phyloP scores from a whole-genome alignment of 2,329 filamentous ascomycete genomes.

The Periconia sp. region DNA sequence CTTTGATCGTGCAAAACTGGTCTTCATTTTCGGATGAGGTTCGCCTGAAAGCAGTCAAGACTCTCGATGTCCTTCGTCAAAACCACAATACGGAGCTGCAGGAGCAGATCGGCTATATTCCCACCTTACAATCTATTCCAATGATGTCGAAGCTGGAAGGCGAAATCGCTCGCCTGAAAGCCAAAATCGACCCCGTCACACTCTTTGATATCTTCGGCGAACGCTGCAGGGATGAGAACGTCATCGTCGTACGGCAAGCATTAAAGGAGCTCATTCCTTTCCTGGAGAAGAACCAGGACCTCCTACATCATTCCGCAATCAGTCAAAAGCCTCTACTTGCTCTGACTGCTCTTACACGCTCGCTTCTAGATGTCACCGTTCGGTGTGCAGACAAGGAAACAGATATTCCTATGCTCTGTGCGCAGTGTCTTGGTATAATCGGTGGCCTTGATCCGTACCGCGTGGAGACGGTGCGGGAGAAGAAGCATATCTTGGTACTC shows the following conservation, averaged over 20 bases:
- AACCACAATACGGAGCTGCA: slow-evolving; percentile 66
- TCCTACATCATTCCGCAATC: slow-evolving; percentile 78
- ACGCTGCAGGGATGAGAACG: slow-evolving; percentile 81
- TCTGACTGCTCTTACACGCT: slow-evolving; percentile 73
- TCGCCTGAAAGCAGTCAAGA: slow-evolving; percentile 63
- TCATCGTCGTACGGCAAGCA: slow-evolving; percentile 82
- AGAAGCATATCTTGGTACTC: slow-evolving; percentile 82
- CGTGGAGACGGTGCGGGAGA: slow-evolving; percentile 78
- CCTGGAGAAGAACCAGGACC: slow-evolving; percentile 74
- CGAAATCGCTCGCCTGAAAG: slow-evolving; percentile 69
- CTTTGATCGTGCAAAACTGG: slow-evolving; percentile 87
- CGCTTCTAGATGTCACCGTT: slow-evolving; percentile 83
- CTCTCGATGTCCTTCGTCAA: slow-evolving; percentile 71
- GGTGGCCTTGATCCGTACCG: slow-evolving; percentile 92
- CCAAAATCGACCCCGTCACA: slow-evolving; percentile 68
- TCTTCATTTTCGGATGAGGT: slow-evolving; percentile 65
- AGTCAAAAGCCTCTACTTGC: slow-evolving; percentile 83
- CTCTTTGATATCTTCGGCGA: slow-evolving; percentile 73
- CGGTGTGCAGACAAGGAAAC: slow-evolving; percentile 74
- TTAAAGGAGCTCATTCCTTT: slow-evolving; percentile 78
- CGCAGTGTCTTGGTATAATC: slow-evolving; percentile 83
- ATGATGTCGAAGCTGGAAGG: slow-evolving; percentile 71
- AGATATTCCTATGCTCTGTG: slow-evolving; percentile 74
- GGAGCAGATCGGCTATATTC: slow-evolving; percentile 75
- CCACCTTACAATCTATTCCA: slow-evolving; percentile 75